These are phyloP conservation scores for Xylaria sp. DNA, from an alignment of 2,329 filamentous ascomycete species.

Conservation along the genomic window DNA sequence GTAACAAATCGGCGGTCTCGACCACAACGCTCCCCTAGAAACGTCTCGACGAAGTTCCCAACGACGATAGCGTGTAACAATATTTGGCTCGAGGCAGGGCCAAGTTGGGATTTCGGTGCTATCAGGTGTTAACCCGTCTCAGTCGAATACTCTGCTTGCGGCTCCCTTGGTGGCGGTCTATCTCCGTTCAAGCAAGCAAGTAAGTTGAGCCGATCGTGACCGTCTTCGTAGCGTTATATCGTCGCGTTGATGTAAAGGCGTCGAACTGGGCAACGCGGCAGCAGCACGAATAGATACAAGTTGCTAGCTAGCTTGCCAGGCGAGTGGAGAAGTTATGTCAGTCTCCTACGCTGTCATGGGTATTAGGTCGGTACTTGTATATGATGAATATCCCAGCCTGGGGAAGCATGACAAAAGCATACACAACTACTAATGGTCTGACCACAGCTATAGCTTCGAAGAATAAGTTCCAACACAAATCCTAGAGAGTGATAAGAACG, in stretches of 20 bases:
- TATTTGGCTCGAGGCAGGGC: conserved; percentile 16
- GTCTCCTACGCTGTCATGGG: conserved; percentile 36
- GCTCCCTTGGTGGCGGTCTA: conserved; percentile 16
- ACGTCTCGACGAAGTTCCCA: conserved; percentile 9
- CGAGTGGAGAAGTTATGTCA: conserved; percentile 40
- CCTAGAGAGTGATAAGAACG: conserved; percentile 36
- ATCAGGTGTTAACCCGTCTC: conserved; percentile 11
- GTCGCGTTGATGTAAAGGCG: conserved; percentile 34
- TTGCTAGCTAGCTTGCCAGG: conserved; percentile 22
- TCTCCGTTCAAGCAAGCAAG: conserved; percentile 11
- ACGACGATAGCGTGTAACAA: conserved; percentile 10
- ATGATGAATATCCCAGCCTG: conserved; percentile 32
- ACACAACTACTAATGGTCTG: conserved; percentile 33
- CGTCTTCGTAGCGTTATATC: conserved; percentile 22
- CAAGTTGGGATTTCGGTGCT: conserved; percentile 19
- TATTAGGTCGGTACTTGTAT: conserved; percentile 38
- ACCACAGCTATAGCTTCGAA: conserved; percentile 38
- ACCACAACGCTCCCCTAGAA: conserved; percentile 10
- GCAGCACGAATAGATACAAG: conserved; percentile 30
- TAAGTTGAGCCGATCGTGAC: conserved; percentile 16
- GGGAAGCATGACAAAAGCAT: conserved; percentile 35
- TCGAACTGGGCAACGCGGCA: conserved; percentile 29
- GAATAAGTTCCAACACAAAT: conserved; percentile 38
- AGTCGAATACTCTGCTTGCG: conserved; percentile 9
- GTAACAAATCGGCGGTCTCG: conserved; percentile 15